Base-by-base conservation (phyloP, 2,329 filamentous ascomycete genomes). In the Talaromyces sp. region DNA sequence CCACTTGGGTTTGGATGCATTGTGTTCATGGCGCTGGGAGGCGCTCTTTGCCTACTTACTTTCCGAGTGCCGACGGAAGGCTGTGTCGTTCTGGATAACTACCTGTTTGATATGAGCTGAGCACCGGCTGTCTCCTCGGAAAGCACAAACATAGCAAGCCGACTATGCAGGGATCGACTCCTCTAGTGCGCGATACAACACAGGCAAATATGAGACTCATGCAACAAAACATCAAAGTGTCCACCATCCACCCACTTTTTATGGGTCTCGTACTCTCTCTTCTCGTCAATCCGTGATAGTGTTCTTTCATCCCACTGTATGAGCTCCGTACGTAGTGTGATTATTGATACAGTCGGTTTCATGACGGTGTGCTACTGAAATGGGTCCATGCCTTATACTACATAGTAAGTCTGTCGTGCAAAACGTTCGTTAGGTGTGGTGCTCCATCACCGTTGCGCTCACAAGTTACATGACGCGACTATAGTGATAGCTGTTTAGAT, bases 171-270 rank as follows among this genome's bases (percentile, higher is more conserved):
- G 33, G 52, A 56, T 56, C 52, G 52, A 22, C 52, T 39, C 19
- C 22, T n/a, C 31, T 56, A 56, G 13, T 39, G 50, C 14, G 9
- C 10, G 7, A 37, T 54, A 37, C 33, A 22, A 4, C 33, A 37
- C n/a, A 3, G 52, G 24, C 47, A 37, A 35, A 22, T 19, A 56
- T 56, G 50, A 56, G 31, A 56, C 31, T 35, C 19, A 59, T 60
- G 41, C 43, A 60, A 48, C 41, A 60, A 58, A 33, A 48, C 43
- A 48, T 37, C 58, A 60, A 60, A 22, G 56, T 58, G 54, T 41
- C 56, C 56, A 58, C 31, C 39, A 31, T 35, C 39, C 45, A 61
- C 19, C 59, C 59, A 61, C 59, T 35, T 60, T 61, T 62, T 62
- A 62, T 62, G 60, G 60, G 60, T 31, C 60, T 37, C 52, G 52